These are phyloP conservation scores for Ailanthus altissimus DNA, from an alignment of 345 rosid species.

Conservation along the genomic window DNA sequence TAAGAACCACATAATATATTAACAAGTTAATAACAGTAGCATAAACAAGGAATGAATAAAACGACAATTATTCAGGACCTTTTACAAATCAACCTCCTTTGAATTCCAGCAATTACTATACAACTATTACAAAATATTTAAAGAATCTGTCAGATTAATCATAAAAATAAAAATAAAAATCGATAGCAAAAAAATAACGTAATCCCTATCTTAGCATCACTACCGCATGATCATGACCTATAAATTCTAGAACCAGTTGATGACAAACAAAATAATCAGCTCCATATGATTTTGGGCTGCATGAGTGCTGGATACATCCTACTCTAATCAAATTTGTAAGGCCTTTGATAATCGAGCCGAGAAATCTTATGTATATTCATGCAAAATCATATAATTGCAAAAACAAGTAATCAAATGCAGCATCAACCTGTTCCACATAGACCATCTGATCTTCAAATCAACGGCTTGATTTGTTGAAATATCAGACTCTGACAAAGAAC, in stretches of 20 bases:
- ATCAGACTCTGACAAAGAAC: constrained; percentile 60
- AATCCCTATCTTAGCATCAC: neutral
- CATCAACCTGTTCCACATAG: constrained; percentile 17
- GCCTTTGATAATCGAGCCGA: neutral
- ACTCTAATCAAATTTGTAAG: neutral
- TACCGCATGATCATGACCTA: neutral
- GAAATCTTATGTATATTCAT: neutral
- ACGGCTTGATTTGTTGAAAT: constrained; percentile 48
- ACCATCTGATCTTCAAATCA: constrained; percentile 30
- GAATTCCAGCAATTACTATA: neutral
- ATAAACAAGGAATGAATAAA: too few species aligned
- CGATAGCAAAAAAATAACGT: neutral
- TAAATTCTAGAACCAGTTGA: neutral
- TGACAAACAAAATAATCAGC: neutral
- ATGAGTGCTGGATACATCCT: neutral
- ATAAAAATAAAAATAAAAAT: too few species aligned
- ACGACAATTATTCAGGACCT: neutral
- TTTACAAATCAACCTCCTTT: neutral
- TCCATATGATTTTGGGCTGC: constrained; percentile 10
- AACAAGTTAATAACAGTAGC: too few species aligned
- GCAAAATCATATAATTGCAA: neutral
- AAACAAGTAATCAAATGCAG: constrained; percentile 13
- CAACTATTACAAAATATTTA: neutral
- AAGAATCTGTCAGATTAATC: too few species aligned
- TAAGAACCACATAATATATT: too few species aligned